Percentiles rank a stretch among this genome's conserved stretches.
Conservation (phyloP, 371 early-diverging fungal species). For the Mortierella sp. region DNA sequence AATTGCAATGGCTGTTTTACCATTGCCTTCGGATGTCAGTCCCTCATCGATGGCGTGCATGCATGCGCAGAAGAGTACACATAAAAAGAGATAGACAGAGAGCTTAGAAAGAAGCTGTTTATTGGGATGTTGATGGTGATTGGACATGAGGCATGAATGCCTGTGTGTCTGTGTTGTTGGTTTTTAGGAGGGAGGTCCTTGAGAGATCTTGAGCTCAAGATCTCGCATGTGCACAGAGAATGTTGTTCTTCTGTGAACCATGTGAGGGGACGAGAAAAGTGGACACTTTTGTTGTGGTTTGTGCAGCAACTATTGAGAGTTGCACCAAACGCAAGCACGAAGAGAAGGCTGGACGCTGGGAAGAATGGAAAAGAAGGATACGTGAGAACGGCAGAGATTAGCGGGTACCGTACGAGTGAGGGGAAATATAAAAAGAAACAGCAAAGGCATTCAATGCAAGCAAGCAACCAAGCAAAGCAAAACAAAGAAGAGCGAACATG, state of each 20-base stretch:
- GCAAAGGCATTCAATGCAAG: neutral
- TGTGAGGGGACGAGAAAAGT: neutral
- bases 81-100: neutral
- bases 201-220: neutral
- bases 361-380: neutral
- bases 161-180: neutral
- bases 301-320: neutral
- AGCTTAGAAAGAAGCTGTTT: neutral
- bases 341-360: neutral
- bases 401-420: neutral
- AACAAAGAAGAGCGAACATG: too few species aligned
- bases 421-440: constrained; percentile 1
- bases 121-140: neutral
- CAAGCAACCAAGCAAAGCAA: neutral
- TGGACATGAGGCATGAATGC: neutral
- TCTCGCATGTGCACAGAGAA: constrained; percentile 1
- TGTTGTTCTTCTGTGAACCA: neutral
- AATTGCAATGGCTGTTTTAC: neutral
- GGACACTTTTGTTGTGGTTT: neutral
- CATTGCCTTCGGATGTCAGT: neutral
- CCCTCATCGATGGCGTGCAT: neutral
- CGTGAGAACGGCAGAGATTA: neutral
- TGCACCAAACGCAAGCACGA: neutral
- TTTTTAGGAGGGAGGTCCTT: neutral
- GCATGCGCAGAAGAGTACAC: neutral